Percentiles rank a stretch among this genome's conserved stretches.
Conservation (phyloP, 176 grass and related monocot genomes). For the Musa schizocarpa region DNA sequence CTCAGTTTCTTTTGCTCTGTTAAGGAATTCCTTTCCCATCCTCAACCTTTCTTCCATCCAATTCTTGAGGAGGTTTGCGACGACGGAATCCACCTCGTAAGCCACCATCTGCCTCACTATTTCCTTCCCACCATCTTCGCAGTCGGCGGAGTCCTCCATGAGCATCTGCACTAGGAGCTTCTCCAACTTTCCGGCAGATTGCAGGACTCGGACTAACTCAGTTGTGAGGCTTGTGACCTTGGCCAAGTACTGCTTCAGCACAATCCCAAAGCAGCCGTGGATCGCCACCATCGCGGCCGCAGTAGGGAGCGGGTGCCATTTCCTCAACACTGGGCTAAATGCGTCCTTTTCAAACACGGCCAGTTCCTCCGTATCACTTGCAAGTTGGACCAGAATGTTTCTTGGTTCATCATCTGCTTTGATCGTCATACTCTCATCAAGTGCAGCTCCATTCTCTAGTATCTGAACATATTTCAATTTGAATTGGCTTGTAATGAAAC, state of each 20-base stretch:
- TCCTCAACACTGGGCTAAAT: slow-evolving; percentile 66
- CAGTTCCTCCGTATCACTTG: slow-evolving; percentile 55
- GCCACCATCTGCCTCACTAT: slow-evolving; percentile 72
- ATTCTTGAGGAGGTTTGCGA: slow-evolving; percentile 56
- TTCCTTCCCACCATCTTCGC: slow-evolving; percentile 48
- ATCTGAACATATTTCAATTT: slow-evolving; percentile 27
- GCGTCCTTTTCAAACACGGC: slow-evolving; percentile 42
- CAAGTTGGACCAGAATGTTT: slow-evolving; percentile 44
- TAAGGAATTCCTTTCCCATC: slow-evolving; percentile 56
- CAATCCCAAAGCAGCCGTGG: slow-evolving; percentile 80
- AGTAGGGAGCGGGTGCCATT: slow-evolving; percentile 51
- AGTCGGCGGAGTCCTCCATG: slow-evolving; percentile 61
- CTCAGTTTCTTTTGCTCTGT: slow-evolving; percentile 82
- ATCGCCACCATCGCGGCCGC: slow-evolving; percentile 64
- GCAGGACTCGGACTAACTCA: slow-evolving; percentile 67
- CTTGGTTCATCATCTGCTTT: slow-evolving; percentile 46
- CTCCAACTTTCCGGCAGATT: slow-evolving; percentile 62
- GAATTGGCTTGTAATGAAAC: too few relatives aligned
- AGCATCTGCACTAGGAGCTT: slow-evolving; percentile 73
- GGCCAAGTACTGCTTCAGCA: slow-evolving; percentile 63
- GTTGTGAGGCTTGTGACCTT: slow-evolving; percentile 62
- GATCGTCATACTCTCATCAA: slow-evolving; percentile 27
- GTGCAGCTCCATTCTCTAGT: slow-evolving; percentile 41
- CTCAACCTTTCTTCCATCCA: slow-evolving; percentile 80
- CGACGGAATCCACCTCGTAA: slow-evolving; percentile 73